A percentile compares a stretch with the other conserved stretches of the same genome.
phyloP scores from a whole-genome alignment of 1,284 basidiomycete genomes.

The Inonotus hispidus region DNA sequence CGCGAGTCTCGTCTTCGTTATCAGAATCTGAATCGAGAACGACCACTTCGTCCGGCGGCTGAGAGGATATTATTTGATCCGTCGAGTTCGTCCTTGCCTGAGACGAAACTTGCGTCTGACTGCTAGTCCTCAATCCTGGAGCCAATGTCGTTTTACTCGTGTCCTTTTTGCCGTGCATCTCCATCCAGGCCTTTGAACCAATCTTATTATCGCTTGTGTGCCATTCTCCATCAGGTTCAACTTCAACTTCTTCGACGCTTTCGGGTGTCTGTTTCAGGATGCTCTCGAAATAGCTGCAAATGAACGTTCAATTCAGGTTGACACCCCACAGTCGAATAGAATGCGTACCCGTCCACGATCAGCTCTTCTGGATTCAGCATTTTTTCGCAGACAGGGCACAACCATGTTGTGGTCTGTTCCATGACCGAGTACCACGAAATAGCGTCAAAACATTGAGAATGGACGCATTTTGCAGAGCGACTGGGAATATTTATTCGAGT shows the following conservation, averaged over 20 bases:
- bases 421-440: slow-evolving; percentile 92
- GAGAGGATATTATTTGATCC: slow-evolving; percentile 18
- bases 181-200: slow-evolving; percentile 68
- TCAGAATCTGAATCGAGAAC: slow-evolving; percentile 72
- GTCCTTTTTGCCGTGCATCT: slow-evolving; percentile 38
- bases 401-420: slow-evolving; percentile 94
- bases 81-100: slow-evolving; percentile 26
- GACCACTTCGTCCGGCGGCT: slow-evolving; percentile 38
- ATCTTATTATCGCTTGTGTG: slow-evolving; percentile 85
- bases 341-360: slow-evolving; percentile 82
- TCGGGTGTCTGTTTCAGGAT: slow-evolving; percentile 77
- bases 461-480: slow-evolving; percentile 81
- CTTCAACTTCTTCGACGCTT: slow-evolving; percentile 83
- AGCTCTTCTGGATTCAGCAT: slow-evolving; percentile 76
- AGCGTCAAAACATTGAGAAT: slow-evolving; percentile 96
- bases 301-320: slow-evolving; percentile 6
- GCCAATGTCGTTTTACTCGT: slow-evolving; percentile 22
- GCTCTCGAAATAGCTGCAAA: slow-evolving; percentile 70
- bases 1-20: slow-evolving; percentile 67
- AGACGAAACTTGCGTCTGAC: slow-evolving; percentile 10
- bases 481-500: slow-evolving; percentile 83
- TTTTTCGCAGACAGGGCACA: slow-evolving; percentile 93
- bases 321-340: slow-evolving; percentile 7
- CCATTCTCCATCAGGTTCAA: slow-evolving; percentile 95
- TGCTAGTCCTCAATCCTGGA: slow-evolving; percentile 26